Base-by-base conservation (phyloP, 176 grass and related monocot species). In the Oryza coarctata region DNA sequence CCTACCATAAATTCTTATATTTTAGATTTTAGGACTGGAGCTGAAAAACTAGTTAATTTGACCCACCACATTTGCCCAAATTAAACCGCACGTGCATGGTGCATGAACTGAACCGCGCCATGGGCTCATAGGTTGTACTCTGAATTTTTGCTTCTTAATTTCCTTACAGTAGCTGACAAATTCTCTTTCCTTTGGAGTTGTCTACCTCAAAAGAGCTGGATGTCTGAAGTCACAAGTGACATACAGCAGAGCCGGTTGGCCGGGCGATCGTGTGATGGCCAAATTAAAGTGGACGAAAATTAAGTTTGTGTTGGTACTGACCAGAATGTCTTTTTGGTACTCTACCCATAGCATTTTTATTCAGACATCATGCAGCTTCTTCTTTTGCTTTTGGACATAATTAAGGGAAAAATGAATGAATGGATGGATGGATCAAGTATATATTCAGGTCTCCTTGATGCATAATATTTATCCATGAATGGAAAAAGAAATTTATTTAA, bases 221-320 rank as follows among this genome's bases (percentile, higher is more conserved):
- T 25, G 0, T 60, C 50, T 35, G 66, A 18, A 33, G 38, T 70
- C 50, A 26, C 76, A 25, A 73, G 80, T 79, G 86, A 34, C 81
- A 66, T 44, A 66, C 74, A 83, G 80, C 86, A 35, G 68, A 57
- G 32, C 23, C 8, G 58, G 2, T 78, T 14, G 68, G 26, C 35
- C 32, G 32, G 18, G n/a, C 8, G 38, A 76, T 49, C 12, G n/a
- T 31, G 68, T 22, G 68, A 26, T 52, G 75, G 23, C 6, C 13
- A 10, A 12, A 69, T 40, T 17, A 86, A 65, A 38, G 63, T 73
- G 17, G 75, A 78, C 74, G 63, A 12, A 45, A 28, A 11, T 29
- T n/a, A 73, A 55, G 44, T 33, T 27, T 67, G 86, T 38, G 58
- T 79, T 71, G 33, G 64, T 89, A 77, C 62, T 28, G 40, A 66